Percentiles rank a stretch among this genome's conserved stretches.
These are phyloP conservation scores for Camellia sinensis DNA, from an alignment of 148 eudicot genomes.

Conservation along the genomic window DNA sequence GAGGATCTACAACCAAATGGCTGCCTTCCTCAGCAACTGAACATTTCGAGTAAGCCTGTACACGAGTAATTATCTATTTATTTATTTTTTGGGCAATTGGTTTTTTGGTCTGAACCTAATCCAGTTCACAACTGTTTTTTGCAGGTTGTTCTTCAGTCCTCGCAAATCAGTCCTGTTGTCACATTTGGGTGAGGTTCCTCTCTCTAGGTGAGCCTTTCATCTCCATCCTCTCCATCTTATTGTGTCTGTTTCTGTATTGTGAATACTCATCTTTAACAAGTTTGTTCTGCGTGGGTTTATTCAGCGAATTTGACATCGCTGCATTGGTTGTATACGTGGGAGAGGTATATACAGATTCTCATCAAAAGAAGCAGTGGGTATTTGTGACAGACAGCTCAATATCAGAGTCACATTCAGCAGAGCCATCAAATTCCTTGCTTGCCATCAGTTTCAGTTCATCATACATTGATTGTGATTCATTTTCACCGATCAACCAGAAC, in stretches of 20 bases:
- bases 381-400: constrained; percentile 83
- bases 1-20: constrained; percentile 73
- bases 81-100: no score
- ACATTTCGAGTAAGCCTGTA: constrained; percentile 53
- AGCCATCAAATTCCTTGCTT: constrained; percentile 45
- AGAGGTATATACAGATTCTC: constrained; percentile 48
- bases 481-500: constrained; percentile 54
- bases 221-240: constrained; percentile 1
- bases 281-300: constrained; percentile 19
- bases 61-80: no score
- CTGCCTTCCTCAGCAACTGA: constrained; percentile 43
- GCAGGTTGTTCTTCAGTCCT: constrained; percentile 74
- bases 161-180: constrained; percentile 61
- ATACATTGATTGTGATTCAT: constrained; percentile 43
- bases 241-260: constrained; percentile 15
- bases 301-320: constrained; percentile 88
- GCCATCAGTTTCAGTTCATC: constrained; percentile 79
- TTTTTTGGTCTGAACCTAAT: constrained; percentile 11
- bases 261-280: constrained; percentile 9
- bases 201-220: constrained; percentile 56
- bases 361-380: constrained; percentile 84
- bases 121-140: constrained; percentile 20
- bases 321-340: constrained; percentile 80
- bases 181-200: constrained; percentile 59
- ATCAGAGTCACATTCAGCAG: constrained; percentile 31